Conservation (phyloP, 768 basidiomycete species). For the Amanita exitialis region DNA sequence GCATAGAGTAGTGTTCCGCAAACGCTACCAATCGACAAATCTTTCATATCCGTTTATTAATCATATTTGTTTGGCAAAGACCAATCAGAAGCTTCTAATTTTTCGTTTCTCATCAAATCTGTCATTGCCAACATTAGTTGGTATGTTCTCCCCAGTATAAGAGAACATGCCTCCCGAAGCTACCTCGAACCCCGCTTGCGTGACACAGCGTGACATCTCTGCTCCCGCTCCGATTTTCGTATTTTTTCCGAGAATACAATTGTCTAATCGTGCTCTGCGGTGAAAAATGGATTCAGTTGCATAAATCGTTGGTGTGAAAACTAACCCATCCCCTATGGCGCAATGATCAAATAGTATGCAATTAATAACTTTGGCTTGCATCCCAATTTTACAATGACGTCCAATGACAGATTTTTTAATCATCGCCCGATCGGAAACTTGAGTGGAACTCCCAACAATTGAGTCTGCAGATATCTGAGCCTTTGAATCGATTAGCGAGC, state of each 20-base stretch:
- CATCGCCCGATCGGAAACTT: conserved; percentile 66
- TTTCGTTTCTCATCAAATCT: conserved; percentile 44
- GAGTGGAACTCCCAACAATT: conserved; percentile 74
- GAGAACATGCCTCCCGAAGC: conserved; percentile 42
- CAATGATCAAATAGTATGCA: conserved; percentile 88
- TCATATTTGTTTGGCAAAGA: conserved; percentile 3
- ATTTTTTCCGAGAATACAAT: conserved; percentile 65
- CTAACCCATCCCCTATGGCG: conserved; percentile 78
- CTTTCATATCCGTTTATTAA: conserved; percentile 2
- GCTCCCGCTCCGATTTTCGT: conserved; percentile 66
- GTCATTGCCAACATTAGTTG: conserved; percentile 2
- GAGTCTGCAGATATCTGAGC: conserved; percentile 80
- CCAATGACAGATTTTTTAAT: conserved; percentile 79
- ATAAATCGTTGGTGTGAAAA: not conserved
- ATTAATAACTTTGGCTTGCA: conserved; percentile 72
- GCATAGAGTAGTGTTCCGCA: conserved; percentile 13
- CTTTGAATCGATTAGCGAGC: conserved; percentile 65
- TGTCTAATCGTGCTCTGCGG: conserved; percentile 63
- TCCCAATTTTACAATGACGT: conserved; percentile 76
- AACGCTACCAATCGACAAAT: not conserved
- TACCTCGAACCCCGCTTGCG: conserved; percentile 73
- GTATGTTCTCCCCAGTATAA: not conserved
- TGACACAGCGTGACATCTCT: conserved; percentile 56
- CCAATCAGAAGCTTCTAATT: conserved; percentile 10
- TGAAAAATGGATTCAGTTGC: conserved; percentile 2